These are phyloP conservation scores for Acrasis kona DNA, from an alignment of 78 protist species.

Conservation along the genomic window DNA sequence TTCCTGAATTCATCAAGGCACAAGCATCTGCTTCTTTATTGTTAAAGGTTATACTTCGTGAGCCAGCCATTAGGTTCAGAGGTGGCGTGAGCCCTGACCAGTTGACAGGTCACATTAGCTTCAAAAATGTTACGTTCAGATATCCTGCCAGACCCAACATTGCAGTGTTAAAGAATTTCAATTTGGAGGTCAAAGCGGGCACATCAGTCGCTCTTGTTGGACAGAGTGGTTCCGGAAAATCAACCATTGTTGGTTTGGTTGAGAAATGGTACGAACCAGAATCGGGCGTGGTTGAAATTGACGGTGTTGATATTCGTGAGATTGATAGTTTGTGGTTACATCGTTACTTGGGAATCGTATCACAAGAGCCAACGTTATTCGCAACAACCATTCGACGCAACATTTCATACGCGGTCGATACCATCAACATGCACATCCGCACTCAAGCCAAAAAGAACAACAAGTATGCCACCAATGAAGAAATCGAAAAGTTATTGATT, in stretches of 20 bases:
- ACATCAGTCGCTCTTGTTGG: constrained; percentile 34
- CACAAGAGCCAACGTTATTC: constrained; percentile 83
- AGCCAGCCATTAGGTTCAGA: no score
- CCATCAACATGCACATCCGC: not conserved
- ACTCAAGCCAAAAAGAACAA: no score
- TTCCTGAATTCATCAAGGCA: no score
- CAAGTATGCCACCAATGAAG: no score
- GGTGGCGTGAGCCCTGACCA: no score
- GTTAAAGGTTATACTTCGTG: no score
- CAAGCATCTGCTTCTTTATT: no score
- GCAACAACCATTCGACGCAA: constrained; percentile 69
- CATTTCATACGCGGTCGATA: constrained; percentile 22
- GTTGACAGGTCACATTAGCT: not conserved
- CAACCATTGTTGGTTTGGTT: not conserved
- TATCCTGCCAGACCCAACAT: constrained; percentile 55
- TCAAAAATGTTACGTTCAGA: constrained; percentile 41
- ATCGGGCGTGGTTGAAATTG: constrained; percentile 19
- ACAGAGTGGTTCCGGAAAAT: constrained; percentile 35
- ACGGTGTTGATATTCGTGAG: constrained; percentile 3
- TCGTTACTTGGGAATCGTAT: constrained; percentile 41
- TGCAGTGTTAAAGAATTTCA: constrained; percentile 42
- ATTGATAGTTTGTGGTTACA: constrained; percentile 10
- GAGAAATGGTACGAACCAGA: not conserved
- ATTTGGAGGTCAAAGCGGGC: constrained; percentile 31
- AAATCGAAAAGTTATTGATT: no score